Evolutionary conservation across 2,329 filamentous ascomycete species (phyloP).

Genomic region (Phialophora chinensis): DNA sequence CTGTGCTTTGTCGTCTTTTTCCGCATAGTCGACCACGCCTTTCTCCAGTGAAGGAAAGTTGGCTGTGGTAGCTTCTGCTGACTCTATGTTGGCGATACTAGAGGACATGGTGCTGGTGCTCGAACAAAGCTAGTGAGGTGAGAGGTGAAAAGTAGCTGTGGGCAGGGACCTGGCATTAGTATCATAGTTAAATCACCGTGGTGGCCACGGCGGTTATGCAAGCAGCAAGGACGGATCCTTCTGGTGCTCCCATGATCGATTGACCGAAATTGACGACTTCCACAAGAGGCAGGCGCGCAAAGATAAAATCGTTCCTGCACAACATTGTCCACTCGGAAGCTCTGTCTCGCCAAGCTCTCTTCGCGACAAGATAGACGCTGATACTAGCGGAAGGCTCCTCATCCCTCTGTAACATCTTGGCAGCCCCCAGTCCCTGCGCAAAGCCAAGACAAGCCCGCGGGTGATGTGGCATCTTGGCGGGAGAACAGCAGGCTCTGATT

Average conservation of each 20-base stretch:
- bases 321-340: not conserved
- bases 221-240: not conserved
- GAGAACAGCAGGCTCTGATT: not conserved
- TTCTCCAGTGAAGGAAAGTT: not conserved
- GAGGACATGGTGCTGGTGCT: conserved; percentile 2
- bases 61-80: not conserved
- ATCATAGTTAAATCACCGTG: not conserved
- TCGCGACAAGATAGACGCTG: not conserved
- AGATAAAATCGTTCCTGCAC: not conserved
- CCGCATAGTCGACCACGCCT: not conserved
- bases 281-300: not conserved
- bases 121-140: not conserved
- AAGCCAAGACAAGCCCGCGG: not conserved
- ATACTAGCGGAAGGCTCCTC: not conserved
- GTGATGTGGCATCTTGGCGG: not conserved
- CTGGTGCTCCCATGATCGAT: not conserved
- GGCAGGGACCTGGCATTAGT: not conserved
- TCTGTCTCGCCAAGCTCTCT: not conserved
- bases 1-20: not conserved
- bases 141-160: not conserved
- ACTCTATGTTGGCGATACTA: not conserved
- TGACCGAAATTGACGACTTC: not conserved
- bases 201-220: not conserved
- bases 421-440: not conserved
- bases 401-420: conserved; percentile 3